Base-by-base conservation (phyloP, 306 rosid genomes). In the Lablab purpureus region DNA sequence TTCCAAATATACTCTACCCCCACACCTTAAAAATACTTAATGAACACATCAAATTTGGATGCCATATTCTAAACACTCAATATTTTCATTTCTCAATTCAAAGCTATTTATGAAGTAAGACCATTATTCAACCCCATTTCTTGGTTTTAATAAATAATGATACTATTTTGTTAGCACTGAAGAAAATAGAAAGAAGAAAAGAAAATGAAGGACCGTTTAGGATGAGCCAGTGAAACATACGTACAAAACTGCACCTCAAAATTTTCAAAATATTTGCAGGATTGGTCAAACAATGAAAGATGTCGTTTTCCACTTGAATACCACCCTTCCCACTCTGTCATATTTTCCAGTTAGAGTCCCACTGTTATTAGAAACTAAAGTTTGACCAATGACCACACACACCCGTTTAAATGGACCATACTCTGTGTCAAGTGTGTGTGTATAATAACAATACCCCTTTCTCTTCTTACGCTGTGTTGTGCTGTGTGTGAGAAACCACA, bases 361-460 rank as follows among this genome's bases (percentile, higher is more conserved):
- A 28, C 18, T 54, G 34, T 41, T 7, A 45, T 66, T 54, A 55
- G 36, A 55, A 40, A 17, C 5, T 23, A 62, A 69, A 70, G 64
- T 70, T 79, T 79, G 82, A 79, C 82, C 77, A 59, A 56, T 34
- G 68, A 60, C 62, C 78, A 15, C 43, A 7, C 45, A 40, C 45
- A 1, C 82, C 14, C 23, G 6, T 55, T 17, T 68, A 69, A 23
- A 45, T 27, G 58, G 32, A 69, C 74, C 70, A 70, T 62, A 54
- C n/a, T 7, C 47, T 30, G n/a, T 59, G 34, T 23, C 64, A 22
- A 56, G 66, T 59, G 65, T 25, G 18, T 55, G 10, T 43, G 17
- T 43, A 12, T 41, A 6, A 22, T 55, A 47, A 15, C 5, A 47
- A 4, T 9, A 41, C 18, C 1, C 50, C 27, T 60, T 60, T 66